Evolutionary conservation across 331 rosid species (phyloP), one percentile per base, ranked within the genome.

Genomic region (Malus hybrid): DNA sequence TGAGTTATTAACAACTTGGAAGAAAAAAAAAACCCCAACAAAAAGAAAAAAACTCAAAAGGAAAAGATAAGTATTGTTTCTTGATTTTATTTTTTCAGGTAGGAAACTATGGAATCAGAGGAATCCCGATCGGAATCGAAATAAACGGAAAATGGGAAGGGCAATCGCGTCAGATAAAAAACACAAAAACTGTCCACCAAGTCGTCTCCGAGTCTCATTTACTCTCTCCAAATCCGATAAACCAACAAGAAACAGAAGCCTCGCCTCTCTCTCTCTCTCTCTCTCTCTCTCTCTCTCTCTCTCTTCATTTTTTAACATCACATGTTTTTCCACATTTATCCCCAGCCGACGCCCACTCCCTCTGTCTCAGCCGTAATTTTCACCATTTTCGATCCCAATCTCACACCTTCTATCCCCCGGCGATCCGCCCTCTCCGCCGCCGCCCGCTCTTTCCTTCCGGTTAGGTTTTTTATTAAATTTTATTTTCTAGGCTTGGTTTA

Each of bases 151-250:
- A 65, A 4, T 1, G 1, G 0, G 0, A 16, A 74, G 92, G 93
- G 86, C 19, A 88, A 50, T 80, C 11, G 19, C 39, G 90, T 85
- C 85, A 68, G 39, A 52, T 2, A 8, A 76, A 27, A 3, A 19
- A 2, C 0, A 48, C 33, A 85, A 82, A 85, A 82, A 71, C 55
- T 44, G 82, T 83, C 84, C 44, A 60, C 77, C 72, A 67, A 80
- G 87, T 85, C 88, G 48, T 60, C 86, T 70, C 81, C 61, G 82
- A 77, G 87, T 84, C 90, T 85, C 87, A 42, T 77, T 80, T 13
- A 34, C 62, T 36, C 54, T 63, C 73, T 62, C 68, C 60, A 61
- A 75, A 29, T 69, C 76, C 71, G 76, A 77, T 61, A 69, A 77
- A 28, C 76, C 7, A 65, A 78, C 74, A 70, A 55, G 15, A 56